Base-by-base conservation (phyloP, 495 filamentous ascomycete species). In the Xanthoparmelia taractica region DNA sequence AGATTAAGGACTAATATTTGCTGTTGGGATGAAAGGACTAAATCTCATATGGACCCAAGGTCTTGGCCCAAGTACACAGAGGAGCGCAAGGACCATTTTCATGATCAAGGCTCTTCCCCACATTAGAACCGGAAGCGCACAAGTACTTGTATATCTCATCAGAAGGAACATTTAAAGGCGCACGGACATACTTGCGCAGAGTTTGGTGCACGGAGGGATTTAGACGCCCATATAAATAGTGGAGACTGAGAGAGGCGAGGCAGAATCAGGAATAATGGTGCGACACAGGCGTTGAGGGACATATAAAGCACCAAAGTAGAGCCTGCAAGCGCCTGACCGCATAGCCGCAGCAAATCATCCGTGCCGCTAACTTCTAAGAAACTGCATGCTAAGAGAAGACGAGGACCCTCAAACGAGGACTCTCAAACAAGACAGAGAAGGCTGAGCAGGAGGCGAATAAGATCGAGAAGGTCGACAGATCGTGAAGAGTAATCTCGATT, bases 331-430 rank as follows among this genome's bases (percentile, higher is more conserved):
- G 50, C 50, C 8, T 54, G 25, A 33, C 4, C 17, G 29, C 50
- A 54, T 54, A 33, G 18, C 27, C 50, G 50, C 50, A 54, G 50
- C 50, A 54, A 54, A 54, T 33, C 50, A 54, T 27, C 50, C 29
- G 50, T 33, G n/a, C n/a, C n/a, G n/a, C n/a, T n/a, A n/a, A n/a
- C n/a, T n/a, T n/a, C n/a, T n/a, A n/a, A n/a, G n/a, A n/a, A n/a
- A n/a, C n/a, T n/a, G n/a, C 29, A 17, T 54, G 50, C 27, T n/a
- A 54, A 54, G 2, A 54, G 29, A 7, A 54, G 50, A 54, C 17
- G 27, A 52, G 13, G 15, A 31, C n/a, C n/a, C n/a, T n/a, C n/a
- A n/a, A n/a, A n/a, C n/a, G n/a, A n/a, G n/a, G n/a, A 52, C 8
- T 27, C 45, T 10, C 25, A 48, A 27, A 48, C 4, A 15, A n/a